Conservation (phyloP, 1,284 basidiomycete genomes). For the Bondarzewia mesenterica region DNA sequence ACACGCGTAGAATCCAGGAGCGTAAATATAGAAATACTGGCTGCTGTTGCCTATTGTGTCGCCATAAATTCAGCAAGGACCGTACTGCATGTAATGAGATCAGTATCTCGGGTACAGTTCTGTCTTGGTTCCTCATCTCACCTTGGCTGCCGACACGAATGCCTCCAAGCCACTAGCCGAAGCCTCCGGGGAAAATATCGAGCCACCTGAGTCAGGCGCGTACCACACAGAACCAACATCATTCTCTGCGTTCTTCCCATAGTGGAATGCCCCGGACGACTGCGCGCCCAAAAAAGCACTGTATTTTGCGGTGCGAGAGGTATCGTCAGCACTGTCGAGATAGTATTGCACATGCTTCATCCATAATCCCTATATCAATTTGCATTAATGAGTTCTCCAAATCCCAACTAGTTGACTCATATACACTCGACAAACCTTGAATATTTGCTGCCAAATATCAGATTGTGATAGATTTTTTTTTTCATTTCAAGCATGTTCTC, state of each 20-base stretch:
- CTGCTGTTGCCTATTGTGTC: too few species aligned
- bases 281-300: constrained; percentile 19
- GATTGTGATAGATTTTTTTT: neutral
- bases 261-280: constrained; percentile 17
- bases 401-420: too few species aligned
- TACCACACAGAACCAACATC: constrained; percentile 42
- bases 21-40: too few species aligned
- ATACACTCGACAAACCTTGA: constrained; percentile 29
- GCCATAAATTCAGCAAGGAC: neutral
- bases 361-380: constrained; percentile 23
- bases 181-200: constrained; percentile 30
- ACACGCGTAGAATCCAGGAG: too few species aligned
- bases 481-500: too few species aligned
- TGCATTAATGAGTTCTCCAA: too few species aligned
- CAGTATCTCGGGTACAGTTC: neutral
- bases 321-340: constrained; percentile 20
- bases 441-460: constrained; percentile 28
- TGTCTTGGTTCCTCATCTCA: neutral
- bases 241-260: constrained; percentile 33
- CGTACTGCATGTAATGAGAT: neutral
- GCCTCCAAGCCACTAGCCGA: constrained; percentile 31
- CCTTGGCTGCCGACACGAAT: constrained; percentile 31
- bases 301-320: constrained; percentile 21
- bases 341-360: constrained; percentile 24
- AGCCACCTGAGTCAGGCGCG: constrained; percentile 33